Evolutionary conservation across 768 basidiomycete species (phyloP), one percentile per base, ranked within the genome.

Genomic region (Phanerochaete carnosa): DNA sequence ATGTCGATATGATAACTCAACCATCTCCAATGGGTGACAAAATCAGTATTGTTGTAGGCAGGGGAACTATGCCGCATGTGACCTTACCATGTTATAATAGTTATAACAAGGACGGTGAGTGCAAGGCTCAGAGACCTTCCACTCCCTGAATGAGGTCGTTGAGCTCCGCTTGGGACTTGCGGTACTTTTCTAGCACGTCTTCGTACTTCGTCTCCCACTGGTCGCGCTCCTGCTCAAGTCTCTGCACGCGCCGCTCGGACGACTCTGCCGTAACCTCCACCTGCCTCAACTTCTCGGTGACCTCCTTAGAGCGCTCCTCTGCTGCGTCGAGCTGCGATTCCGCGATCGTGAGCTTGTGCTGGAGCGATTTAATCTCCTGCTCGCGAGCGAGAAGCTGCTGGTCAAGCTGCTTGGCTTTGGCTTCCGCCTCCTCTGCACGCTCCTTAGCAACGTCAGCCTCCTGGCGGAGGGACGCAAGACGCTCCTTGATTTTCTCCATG

Each of bases 251-350:
- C 52, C 95, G 86, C 77, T 98, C 96, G 72, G 92, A 97, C 78
- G 98, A 94, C 75, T 99, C 97, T 12, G 96, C 96, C 79, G 98
- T 99, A 76, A 98, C 90, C 71, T 99, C 97, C 59, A 96, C 94
- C 71, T 96, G 93, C 63, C 96, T 83, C 68, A 99, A 97, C 96
- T 94, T 96, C 77, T 98, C 97, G 30, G 91, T 88, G 1, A 94
- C 95, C 70, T 98, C 96, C 78, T 96, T 96, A 65, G 94, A 79
- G 71, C 94, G 94, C 86, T 94, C 95, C 82, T 99, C 97, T 11
- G 96, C 89, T 35, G 84, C 83, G 69, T 98, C 97, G 2, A 99
- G 80, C 19, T 92, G 83, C 2, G 54, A 69, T 5, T 96, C 92
- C 57, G 88, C 74, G 35, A 84, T 66, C 19, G 72, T 65, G 33